Evolutionary conservation across 1,284 basidiomycete genomes (phyloP), one percentile per base, ranked within the genome.

Genomic region (Fistulinella cinereoalba): DNA sequence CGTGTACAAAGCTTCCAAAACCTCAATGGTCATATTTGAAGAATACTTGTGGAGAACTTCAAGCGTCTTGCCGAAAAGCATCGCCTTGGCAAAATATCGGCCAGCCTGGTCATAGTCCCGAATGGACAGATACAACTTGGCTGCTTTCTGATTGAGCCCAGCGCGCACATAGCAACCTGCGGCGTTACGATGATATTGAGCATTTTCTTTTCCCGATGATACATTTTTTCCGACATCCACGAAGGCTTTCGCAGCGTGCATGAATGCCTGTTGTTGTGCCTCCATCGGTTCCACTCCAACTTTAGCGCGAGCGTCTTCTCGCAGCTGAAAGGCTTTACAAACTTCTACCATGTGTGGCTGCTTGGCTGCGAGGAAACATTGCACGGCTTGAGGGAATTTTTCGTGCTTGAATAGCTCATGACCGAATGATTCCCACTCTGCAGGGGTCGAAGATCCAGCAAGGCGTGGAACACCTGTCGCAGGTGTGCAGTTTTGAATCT

Each of bases 361-460:
- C 1, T 51, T 61, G 3, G 85, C 85, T 19, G 78, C 73, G 43
- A 77, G 71, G 48, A 79, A 88, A 49, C 80, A 82, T 43, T 80
- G 72, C 62, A 74, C 78, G 0, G 86, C 83, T 54, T 85, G 77
- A 0, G 66, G 55, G 52, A 79, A 88, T n/a, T 71, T 72, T 38
- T 75, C 71, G 33, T 78, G 71, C 6, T 73, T 61, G 58, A 88
- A 87, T 5, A 86, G 60, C 3, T 67, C 63, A 4, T 62, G 63
- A 3, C 79, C 83, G 13, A 69, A 74, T 9, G 62, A 66, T 11
- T 68, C 74, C 83, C 85, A 87, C 58, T 84, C 77, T 18, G 71
- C 72, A 0, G 64, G 53, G 22, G 70, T 65, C 1, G 80, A 81
- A 1, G 71, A 66, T 5, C 70, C 71, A 0, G 77, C 76, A 10